A percentile compares a stretch with the other conserved stretches of the same genome.
Conservation (phyloP, 768 basidiomycete species). For the Boletales sp. region DNA sequence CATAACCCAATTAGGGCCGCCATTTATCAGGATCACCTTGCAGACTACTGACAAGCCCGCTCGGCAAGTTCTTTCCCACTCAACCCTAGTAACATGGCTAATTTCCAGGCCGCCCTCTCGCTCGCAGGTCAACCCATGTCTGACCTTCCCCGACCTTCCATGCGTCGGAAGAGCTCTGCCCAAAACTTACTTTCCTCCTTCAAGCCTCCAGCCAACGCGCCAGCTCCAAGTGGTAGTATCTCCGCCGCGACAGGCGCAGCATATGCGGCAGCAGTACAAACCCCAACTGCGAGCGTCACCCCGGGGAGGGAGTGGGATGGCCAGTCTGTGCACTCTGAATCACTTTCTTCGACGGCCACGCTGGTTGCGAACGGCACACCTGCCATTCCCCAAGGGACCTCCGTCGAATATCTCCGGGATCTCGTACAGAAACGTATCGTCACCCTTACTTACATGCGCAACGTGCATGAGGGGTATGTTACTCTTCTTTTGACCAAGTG, state of each 20-base stretch:
- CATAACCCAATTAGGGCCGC: conserved; percentile 20
- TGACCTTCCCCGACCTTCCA: conserved; percentile 45
- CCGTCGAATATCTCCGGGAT: conserved; percentile 75
- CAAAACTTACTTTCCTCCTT: conserved; percentile 80
- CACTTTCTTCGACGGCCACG: conserved; percentile 36
- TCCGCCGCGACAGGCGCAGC: conserved; percentile 36
- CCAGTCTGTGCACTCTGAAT: conserved; percentile 58
- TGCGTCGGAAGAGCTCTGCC: conserved; percentile 84
- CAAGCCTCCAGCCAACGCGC: conserved; percentile 36
- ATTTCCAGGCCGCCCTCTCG: conserved; percentile 17
- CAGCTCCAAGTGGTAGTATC: conserved; percentile 31
- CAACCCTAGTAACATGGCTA: conserved; percentile 8
- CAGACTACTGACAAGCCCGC: too few relatives aligned
- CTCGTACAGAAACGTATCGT: conserved; percentile 81
- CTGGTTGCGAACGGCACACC: conserved; percentile 35
- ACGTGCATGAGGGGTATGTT: conserved; percentile 81
- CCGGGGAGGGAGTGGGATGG: conserved; percentile 66
- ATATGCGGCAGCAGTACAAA: conserved; percentile 34
- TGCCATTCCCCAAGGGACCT: conserved; percentile 53
- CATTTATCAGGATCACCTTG: neutral
- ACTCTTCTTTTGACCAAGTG: neutral
- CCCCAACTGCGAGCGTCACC: conserved; percentile 36
- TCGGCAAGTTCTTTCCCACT: neutral
- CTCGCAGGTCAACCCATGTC: conserved; percentile 28
- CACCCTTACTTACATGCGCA: conserved; percentile 81